Conservation (phyloP, 148 eudicot species). For the Chenopodium suecicum region DNA sequence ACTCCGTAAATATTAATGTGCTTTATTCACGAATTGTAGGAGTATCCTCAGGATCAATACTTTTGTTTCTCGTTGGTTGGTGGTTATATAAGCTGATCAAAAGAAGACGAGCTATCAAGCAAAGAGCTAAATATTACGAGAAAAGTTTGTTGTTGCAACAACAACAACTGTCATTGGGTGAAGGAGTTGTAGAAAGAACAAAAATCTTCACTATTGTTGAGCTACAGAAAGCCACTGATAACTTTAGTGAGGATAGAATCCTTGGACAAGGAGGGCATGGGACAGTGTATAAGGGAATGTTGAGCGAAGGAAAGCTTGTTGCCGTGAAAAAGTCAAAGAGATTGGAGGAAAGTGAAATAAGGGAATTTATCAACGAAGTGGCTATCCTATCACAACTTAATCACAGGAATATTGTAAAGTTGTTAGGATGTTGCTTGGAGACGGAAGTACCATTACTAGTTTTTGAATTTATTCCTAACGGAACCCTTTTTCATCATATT, state of each 20-base stretch:
- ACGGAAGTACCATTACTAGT: too few species aligned
- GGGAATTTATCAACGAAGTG: too few species aligned
- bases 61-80: constrained; percentile 9
- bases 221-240: constrained; percentile 35
- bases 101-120: constrained; percentile 19
- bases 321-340: too few species aligned
- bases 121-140: constrained; percentile 25
- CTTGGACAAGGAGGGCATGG: constrained; percentile 37
- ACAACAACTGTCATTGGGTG: constrained; percentile 30
- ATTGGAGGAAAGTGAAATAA: too few species aligned
- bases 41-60: constrained; percentile 24
- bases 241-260: constrained; percentile 31
- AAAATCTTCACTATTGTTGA: constrained; percentile 32
- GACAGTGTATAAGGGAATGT: too few species aligned
- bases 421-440: too few species aligned
- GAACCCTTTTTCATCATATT: too few species aligned
- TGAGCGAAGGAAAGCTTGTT: too few species aligned
- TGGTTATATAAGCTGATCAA: constrained; percentile 17
- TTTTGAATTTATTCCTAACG: too few species aligned
- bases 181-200: constrained; percentile 24
- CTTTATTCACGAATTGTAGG: not conserved
- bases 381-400: too few species aligned
- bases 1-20: not conserved
- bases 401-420: too few species aligned
- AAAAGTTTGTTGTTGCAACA: constrained; percentile 33